Percentiles rank a stretch among this genome's conserved stretches.
These are phyloP conservation scores for Camptophora hylomeconis DNA, from an alignment of 2,329 filamentous ascomycete species.

Conservation along the genomic window DNA sequence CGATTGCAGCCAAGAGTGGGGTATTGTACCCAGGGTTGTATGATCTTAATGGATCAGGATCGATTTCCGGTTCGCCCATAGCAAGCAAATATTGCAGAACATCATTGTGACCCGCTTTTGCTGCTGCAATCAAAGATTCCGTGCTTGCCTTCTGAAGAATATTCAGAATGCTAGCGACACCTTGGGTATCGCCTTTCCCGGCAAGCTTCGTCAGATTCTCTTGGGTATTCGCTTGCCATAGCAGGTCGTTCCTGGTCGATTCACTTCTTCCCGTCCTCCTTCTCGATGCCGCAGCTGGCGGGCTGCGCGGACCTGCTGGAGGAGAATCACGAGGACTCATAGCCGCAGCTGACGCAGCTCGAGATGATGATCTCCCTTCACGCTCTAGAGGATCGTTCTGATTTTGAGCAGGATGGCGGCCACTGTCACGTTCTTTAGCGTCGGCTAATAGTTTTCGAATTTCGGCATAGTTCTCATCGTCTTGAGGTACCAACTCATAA, in stretches of 20 bases:
- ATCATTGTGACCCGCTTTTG: slow-evolving; percentile 79
- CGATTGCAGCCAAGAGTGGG: slow-evolving; percentile 87
- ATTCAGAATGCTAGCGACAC: slow-evolving; percentile 36
- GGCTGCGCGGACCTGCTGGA: slow-evolving; percentile 28
- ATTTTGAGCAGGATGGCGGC: slow-evolving; percentile 27
- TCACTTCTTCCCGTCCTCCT: slow-evolving; percentile 36
- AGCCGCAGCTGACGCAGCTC: slow-evolving; percentile 30
- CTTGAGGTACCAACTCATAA: slow-evolving; percentile 64
- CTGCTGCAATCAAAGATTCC: slow-evolving; percentile 78
- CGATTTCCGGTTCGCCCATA: slow-evolving; percentile 51
- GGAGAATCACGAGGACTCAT: slow-evolving; percentile 33
- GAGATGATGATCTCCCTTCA: slow-evolving; percentile 28
- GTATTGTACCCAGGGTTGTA: slow-evolving; percentile 60
- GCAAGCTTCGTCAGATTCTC: slow-evolving; percentile 37
- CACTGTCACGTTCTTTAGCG: slow-evolving; percentile 41
- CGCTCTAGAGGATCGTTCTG: slow-evolving; percentile 11
- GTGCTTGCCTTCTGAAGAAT: slow-evolving; percentile 53
- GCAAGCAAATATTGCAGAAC: slow-evolving; percentile 68
- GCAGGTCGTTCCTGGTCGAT: slow-evolving; percentile 35
- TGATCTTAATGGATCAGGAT: slow-evolving; percentile 52
- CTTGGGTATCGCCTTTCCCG: slow-evolving; percentile 36
- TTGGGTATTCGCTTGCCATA: slow-evolving; percentile 38
- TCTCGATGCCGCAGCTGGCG: slow-evolving; percentile 25
- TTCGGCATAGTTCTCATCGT: slow-evolving; percentile 64
- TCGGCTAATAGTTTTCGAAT: slow-evolving; percentile 59